Evolutionary conservation across 1,139 yeast species (phyloP).

Genomic region (Taphrina pruni): DNA sequence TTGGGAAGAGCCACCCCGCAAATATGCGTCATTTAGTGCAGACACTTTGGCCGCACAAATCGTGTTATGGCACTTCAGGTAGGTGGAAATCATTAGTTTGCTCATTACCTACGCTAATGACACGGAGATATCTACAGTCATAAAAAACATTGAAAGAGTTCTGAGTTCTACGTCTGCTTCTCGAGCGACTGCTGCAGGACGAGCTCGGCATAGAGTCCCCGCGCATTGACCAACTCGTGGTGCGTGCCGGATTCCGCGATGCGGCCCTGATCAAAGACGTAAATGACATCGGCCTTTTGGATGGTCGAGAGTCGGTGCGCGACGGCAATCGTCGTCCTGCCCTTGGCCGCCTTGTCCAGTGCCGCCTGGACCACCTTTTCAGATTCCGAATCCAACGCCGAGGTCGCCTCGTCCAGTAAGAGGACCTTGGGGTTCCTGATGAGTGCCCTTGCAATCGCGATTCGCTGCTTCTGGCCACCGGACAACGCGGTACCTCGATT

Average conservation of each 20-base stretch:
- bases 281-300: slow-evolving; percentile 88
- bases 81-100: neutral
- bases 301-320: slow-evolving; percentile 88
- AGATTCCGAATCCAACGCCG: slow-evolving; percentile 76
- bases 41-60: neutral
- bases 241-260: slow-evolving; percentile 74
- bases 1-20: neutral
- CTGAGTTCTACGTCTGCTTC: slow-evolving; percentile 7
- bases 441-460: slow-evolving; percentile 76
- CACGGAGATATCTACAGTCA: no score
- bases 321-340: slow-evolving; percentile 77
- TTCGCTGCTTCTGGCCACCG: slow-evolving; percentile 84
- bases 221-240: slow-evolving; percentile 51
- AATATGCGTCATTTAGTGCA: neutral
- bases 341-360: slow-evolving; percentile 62
- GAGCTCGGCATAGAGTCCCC: slow-evolving; percentile 55
- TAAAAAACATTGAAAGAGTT: neutral
- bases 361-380: slow-evolving; percentile 77
- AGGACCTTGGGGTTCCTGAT: slow-evolving; percentile 62
- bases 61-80: no score
- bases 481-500: slow-evolving; percentile 69
- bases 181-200: slow-evolving; percentile 48
- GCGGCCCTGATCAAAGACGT: slow-evolving; percentile 73
- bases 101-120: neutral
- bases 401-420: slow-evolving; percentile 76